Base-by-base conservation (phyloP, 2,329 filamentous ascomycete species). In the Lecanoromycetidae sp. region DNA sequence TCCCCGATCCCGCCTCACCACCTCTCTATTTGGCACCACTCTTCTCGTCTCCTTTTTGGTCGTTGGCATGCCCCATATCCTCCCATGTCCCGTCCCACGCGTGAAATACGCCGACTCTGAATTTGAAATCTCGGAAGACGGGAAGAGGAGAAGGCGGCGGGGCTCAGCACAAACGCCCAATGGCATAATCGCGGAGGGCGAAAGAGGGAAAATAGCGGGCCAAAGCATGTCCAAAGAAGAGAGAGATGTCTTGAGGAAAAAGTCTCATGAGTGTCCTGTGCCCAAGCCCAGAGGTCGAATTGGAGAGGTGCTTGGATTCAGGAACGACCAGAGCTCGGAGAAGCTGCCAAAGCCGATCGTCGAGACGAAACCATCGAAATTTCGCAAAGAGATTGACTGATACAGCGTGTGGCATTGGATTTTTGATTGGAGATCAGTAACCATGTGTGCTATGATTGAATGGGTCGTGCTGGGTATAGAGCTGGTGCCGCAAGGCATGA, bases 1-100 rank as follows among this genome's bases (percentile, higher is more conserved):
- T 65, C 91, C 91, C 27, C 82, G 88, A 65, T 96, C 90, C 56
- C 82, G 86, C 58, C 85, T 87, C 70, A 98, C 91, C 57, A 88
- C 84, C 48, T 91, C 87, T 37, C 81, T 98, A 51, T 98, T 98
- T 70, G 87, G 87, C 42, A 86, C 84, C n/a, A 96, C 90, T 1
- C 76, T 96, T 46, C 74, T 85, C 53, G 80, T 87, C 26, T 91
- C 84, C 57, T 94, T 98, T 65, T 76, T 94, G 54, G 88, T 98
- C 52, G 91, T 98, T 44, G 86, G 79, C 25, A 72, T 94, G 36
- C 91, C 91, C 19, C 91, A 98, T 63, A 62, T 93, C 25, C 76
- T 98, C 15, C 91, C 91, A 1, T 98, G 91, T 62, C 91, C 91
- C 1, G 85, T 87, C 37, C 85, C 85, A 2, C 76, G 84, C 54